Conservation (phyloP, 768 basidiomycete species). For the Phaeotremella fagi region DNA sequence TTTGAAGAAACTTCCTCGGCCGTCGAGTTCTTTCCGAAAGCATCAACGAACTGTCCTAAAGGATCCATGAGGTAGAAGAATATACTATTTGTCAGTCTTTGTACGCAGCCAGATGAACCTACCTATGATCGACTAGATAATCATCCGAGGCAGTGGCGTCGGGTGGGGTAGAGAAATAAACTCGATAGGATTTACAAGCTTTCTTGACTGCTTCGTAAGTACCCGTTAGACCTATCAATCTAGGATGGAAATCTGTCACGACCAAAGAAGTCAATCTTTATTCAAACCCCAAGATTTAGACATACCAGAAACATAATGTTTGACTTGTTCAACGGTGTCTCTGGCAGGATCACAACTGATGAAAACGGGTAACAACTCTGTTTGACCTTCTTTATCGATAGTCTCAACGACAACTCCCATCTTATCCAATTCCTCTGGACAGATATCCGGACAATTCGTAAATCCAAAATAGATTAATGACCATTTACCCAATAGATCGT, state of each 20-base stretch:
- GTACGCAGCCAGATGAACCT: constrained; percentile 13
- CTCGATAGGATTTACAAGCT: constrained; percentile 89
- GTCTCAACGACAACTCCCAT: constrained; percentile 67
- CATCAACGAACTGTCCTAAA: constrained; percentile 85
- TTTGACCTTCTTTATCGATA: constrained; percentile 17
- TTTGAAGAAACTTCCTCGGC: constrained; percentile 60
- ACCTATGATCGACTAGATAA: constrained; percentile 79
- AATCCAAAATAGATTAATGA: constrained; percentile 87
- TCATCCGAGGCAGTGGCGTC: constrained; percentile 73
- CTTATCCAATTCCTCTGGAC: constrained; percentile 96
- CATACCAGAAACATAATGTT: constrained; percentile 52
- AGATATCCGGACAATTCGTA: constrained; percentile 98
- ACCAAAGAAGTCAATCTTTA: too few relatives aligned
- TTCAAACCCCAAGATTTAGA: too few relatives aligned
- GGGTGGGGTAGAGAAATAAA: constrained; percentile 91
- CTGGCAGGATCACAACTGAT: constrained; percentile 95
- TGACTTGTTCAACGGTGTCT: constrained; percentile 58
- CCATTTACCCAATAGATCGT: constrained; percentile 84
- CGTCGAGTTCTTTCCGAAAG: constrained; percentile 79
- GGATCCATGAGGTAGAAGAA: constrained; percentile 99
- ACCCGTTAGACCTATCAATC: constrained; percentile 81
- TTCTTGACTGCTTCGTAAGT: constrained; percentile 77
- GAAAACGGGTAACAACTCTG: constrained; percentile 75
- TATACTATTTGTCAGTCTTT: constrained; percentile 56
- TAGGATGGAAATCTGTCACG: constrained; percentile 79